Conservation (phyloP, 1,284 basidiomycete genomes). For the Naganishia albida region DNA sequence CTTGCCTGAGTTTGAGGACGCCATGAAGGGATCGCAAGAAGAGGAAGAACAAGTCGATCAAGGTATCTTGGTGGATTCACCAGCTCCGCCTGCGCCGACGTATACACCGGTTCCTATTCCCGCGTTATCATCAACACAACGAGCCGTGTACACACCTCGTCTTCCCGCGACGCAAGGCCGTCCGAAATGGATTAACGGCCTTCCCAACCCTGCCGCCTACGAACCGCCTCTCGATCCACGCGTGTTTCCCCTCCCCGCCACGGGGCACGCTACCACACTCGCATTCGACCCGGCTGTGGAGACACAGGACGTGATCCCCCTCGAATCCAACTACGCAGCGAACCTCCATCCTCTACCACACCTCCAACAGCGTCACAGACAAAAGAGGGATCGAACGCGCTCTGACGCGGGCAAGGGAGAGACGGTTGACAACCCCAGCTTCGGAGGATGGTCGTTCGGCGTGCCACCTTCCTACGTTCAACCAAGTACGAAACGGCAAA, state of each 20-base stretch:
- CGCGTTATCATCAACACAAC: constrained; percentile 6
- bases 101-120: not conserved
- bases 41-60: constrained; percentile 10
- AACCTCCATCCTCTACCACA: constrained; percentile 27
- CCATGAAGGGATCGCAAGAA: not conserved
- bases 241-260: not conserved
- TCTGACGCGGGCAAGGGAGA: constrained; percentile 12
- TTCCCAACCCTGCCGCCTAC: constrained; percentile 11
- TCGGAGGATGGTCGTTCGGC: constrained; percentile 26
- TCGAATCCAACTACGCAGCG: constrained; percentile 27
- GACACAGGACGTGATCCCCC: constrained; percentile 19
- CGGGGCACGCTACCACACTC: not conserved
- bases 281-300: constrained; percentile 5
- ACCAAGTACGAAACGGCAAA: constrained; percentile 5
- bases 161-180: not conserved
- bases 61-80: not conserved
- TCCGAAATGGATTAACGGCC: constrained; percentile 22
- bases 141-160: constrained; percentile 12
- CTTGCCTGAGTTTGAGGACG: constrained; percentile 11
- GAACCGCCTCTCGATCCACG: constrained; percentile 12
- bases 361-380: constrained; percentile 21
- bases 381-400: constrained; percentile 25
- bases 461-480: constrained; percentile 27
- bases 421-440: constrained; percentile 9
- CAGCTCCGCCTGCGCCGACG: constrained; percentile 2